Base-by-base conservation (phyloP, 176 grass and related monocot genomes). In the Avena atlantica region DNA sequence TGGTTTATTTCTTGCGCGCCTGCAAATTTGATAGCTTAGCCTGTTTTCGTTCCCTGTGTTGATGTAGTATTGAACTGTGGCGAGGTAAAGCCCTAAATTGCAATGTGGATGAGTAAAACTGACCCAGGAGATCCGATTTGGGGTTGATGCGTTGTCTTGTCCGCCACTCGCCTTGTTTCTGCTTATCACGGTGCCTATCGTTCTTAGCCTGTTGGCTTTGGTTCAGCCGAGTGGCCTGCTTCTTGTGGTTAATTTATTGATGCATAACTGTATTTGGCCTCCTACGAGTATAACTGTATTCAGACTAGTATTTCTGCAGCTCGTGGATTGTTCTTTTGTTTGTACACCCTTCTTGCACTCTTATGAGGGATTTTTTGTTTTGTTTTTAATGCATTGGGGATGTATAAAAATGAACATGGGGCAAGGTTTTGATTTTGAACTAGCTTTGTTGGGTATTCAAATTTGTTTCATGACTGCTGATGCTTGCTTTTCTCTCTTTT, bases 21-120 rank as follows among this genome's bases (percentile, higher is more conserved):
- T 50, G 11, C 31, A 80, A 62, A 80, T 45, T 86, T 40, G 58
- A 52, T 76, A 62, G 25, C 20, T 11, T 42, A 20, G 29, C 21
- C 15, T 51, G 70, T 48, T 12, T 27, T 27, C 64, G 11, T 65
- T 67, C 40, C 67, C 25, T 88, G 25, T 29, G 71, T 85, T 88
- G 50, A 47, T 79, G 8, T 20, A 14, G 40, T 79, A 53, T 53
- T 20, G 17, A 17, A 20, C 40, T 36, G 42, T 40, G 20, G 19
- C 5, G 23, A 88, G 36, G 36, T 60, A 57, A 58, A 69, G 37
- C 72, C 61, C 19, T 83, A 51, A 69, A 69, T 78, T 47, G 80
- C 71, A 83, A 78, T 83, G 79, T 77, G 36, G 36, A 78, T 78
- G 60, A 31, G 58, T 80, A 67, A 1, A 68, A 52, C 15, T 40